A percentile compares a stretch with the other conserved stretches of the same genome.
Conservation (phyloP, 306 rosid species). For the Lathyrus oleraceus region DNA sequence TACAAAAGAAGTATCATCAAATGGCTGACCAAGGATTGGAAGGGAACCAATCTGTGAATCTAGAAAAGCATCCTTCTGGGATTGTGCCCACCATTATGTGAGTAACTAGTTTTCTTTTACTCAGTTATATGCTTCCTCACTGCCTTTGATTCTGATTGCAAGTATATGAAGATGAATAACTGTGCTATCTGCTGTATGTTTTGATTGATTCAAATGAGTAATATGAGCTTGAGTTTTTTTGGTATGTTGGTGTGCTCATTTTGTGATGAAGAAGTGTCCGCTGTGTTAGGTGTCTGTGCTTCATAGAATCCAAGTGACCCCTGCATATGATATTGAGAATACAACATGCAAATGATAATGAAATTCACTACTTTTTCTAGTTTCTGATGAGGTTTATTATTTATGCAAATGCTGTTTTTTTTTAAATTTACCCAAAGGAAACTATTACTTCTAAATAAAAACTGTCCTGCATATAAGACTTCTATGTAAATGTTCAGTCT, state of each 20-base stretch:
- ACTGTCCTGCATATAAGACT: too few species aligned
- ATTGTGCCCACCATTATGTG: slow-evolving; percentile 89
- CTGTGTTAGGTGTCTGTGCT: neutral
- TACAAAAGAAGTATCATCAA: neutral
- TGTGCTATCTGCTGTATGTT: too few species aligned
- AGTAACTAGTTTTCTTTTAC: slow-evolving; percentile 37
- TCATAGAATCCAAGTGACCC: neutral
- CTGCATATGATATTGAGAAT: neutral
- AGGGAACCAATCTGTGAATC: slow-evolving; percentile 82
- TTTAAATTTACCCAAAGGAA: too few species aligned
- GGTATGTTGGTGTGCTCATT: neutral
- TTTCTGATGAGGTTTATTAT: slow-evolving; percentile 9
- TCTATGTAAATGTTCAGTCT: too few species aligned
- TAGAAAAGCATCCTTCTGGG: slow-evolving; percentile 81
- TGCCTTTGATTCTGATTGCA: too few species aligned
- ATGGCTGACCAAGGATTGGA: slow-evolving; percentile 75
- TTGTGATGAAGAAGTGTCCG: neutral
- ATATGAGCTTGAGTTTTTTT: neutral
- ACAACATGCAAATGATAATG: neutral
- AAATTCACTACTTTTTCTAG: neutral
- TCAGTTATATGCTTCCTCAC: too few species aligned
- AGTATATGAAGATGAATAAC: too few species aligned
- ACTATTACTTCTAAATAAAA: too few species aligned
- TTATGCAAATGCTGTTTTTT: too few species aligned
- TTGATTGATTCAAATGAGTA: too few species aligned